A percentile compares a stretch with the other conserved stretches of the same genome.
Conservation (phyloP, 768 basidiomycete genomes). For the Phaffia tasmanica region DNA sequence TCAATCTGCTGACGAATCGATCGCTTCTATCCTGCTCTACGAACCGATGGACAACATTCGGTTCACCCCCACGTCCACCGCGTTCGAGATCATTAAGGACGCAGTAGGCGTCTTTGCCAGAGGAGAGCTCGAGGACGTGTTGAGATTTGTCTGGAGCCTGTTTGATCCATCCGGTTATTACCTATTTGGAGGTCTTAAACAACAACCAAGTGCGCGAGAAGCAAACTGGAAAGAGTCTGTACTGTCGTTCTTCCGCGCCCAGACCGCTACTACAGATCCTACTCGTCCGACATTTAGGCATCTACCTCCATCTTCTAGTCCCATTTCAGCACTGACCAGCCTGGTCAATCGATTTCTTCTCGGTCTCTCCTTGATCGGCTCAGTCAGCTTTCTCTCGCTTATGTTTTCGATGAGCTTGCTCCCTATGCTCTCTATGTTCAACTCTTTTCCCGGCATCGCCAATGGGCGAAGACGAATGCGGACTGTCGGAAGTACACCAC, state of each 20-base stretch:
- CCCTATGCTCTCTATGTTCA: conserved; percentile 13
- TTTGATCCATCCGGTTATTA: no score
- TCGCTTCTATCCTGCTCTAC: conserved; percentile 13
- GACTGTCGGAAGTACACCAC: not conserved
- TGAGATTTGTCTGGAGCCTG: not conserved
- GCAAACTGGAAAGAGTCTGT: no score
- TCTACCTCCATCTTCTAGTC: not conserved
- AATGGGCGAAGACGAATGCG: not conserved
- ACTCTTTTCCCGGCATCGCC: conserved; percentile 4
- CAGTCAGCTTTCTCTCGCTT: conserved; percentile 14
- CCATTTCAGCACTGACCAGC: not conserved
- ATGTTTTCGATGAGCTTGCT: conserved; percentile 6
- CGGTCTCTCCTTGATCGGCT: conserved; percentile 11
- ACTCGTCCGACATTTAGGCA: no score
- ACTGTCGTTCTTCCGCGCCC: no score
- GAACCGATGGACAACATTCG: conserved; percentile 8
- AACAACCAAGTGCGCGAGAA: no score
- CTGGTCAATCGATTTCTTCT: conserved; percentile 3
- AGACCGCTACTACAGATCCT: no score
- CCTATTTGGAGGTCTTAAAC: not conserved
- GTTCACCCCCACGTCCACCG: conserved; percentile 5
- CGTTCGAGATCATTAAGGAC: conserved; percentile 14
- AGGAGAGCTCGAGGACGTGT: conserved; percentile 13
- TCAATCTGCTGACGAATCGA: not conserved
- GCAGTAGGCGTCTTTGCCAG: conserved; percentile 13